A percentile compares a stretch with the other conserved stretches of the same genome.
phyloP scores from a whole-genome alignment of 768 basidiomycete genomes.

The Mycena rosella region DNA sequence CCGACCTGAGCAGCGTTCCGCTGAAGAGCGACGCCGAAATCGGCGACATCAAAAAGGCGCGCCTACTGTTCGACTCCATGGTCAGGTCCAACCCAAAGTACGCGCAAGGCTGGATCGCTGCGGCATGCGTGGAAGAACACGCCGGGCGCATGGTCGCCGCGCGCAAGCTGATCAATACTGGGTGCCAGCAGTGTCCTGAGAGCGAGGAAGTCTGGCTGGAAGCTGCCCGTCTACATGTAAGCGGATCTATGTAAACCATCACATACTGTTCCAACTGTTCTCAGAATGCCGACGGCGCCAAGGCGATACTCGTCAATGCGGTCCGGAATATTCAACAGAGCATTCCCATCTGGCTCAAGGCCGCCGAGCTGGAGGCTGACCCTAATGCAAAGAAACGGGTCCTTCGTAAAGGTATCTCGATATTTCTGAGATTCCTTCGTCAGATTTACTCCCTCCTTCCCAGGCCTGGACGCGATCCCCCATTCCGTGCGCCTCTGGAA shows the following conservation, averaged over 20 bases:
- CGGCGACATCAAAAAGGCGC: constrained; percentile 95
- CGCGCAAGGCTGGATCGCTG: constrained; percentile 93
- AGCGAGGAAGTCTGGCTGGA: constrained; percentile 98
- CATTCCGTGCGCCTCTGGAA: constrained; percentile 98
- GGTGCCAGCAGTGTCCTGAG: constrained; percentile 94
- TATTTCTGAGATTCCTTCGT: background rate
- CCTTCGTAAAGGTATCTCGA: background rate
- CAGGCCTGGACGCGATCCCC: constrained; percentile 92
- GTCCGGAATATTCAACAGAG: background rate
- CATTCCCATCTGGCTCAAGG: background rate
- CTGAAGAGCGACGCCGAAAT: constrained; percentile 55
- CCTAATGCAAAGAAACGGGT: background rate
- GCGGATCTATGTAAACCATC: constrained; percentile 46
- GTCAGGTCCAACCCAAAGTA: constrained; percentile 98
- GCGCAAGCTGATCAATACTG: constrained; percentile 89
- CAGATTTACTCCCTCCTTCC: background rate
- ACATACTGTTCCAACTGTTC: background rate
- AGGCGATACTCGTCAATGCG: background rate
- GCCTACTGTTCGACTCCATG: constrained; percentile 94
- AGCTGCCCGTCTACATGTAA: constrained; percentile 90
- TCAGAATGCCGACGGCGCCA: background rate
- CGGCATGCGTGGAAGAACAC: constrained; percentile 93
- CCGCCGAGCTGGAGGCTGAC: background rate
- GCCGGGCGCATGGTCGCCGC: constrained; percentile 96
- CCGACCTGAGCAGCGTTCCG: background rate